These are phyloP conservation scores for Trichosporon inkin DNA, from an alignment of 1,284 basidiomycete species.

Conservation along the genomic window DNA sequence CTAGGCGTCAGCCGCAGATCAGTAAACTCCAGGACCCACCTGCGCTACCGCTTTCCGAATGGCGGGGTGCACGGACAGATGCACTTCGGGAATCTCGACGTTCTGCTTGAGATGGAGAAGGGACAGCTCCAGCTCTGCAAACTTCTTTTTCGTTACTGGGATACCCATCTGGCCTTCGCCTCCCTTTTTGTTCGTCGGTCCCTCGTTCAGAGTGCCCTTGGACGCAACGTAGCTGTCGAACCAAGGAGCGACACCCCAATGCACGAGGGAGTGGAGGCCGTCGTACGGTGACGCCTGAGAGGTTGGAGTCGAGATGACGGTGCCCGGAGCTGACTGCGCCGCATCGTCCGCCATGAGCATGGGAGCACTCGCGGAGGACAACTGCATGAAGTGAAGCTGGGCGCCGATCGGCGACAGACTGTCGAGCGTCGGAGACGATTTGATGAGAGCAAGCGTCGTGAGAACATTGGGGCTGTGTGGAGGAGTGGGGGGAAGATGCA, in stretches of 20 bases:
- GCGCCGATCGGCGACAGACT: constrained; percentile 68
- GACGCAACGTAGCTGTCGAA: constrained; percentile 88
- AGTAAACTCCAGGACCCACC: constrained; percentile 41
- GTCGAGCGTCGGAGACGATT: constrained; percentile 79
- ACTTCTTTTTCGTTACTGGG: constrained; percentile 98
- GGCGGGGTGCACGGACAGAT: constrained; percentile 83
- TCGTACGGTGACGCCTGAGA: constrained; percentile 73
- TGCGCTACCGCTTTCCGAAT: constrained; percentile 84
- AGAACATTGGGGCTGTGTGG: constrained; percentile 68
- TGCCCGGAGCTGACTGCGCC: constrained; percentile 30
- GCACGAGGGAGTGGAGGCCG: constrained; percentile 91
- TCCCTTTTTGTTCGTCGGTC: constrained; percentile 69
- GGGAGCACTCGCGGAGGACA: constrained; percentile 54
- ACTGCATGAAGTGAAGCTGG: constrained; percentile 87
- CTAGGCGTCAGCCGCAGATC: constrained; percentile 10
- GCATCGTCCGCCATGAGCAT: constrained; percentile 31
- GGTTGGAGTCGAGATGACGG: constrained; percentile 43
- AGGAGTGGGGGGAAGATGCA: constrained; percentile 48
- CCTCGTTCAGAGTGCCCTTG: constrained; percentile 45
- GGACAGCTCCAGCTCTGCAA: constrained; percentile 95
- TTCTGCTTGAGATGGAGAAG: constrained; percentile 96
- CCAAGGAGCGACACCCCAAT: constrained; percentile 94
- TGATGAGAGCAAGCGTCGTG: constrained; percentile 90
- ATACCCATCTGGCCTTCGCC: constrained; percentile 84
- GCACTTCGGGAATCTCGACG: constrained; percentile 96